phyloP scores from a whole-genome alignment of 164 flowering plant species.

The grape (Vitis vinifera) region DNA sequence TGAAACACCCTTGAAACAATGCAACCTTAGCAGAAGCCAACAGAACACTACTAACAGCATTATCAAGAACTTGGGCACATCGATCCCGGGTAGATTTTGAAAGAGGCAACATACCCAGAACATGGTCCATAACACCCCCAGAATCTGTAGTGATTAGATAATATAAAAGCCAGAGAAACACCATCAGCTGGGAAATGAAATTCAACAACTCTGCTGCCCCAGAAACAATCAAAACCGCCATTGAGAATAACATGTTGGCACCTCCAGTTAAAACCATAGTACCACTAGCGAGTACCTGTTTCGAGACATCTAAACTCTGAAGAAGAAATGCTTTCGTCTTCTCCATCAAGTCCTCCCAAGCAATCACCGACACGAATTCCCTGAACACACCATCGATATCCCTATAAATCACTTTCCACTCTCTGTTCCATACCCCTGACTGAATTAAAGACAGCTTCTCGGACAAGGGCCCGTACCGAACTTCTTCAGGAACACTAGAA shows the following conservation, averaged over 20 bases:
- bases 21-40: not conserved
- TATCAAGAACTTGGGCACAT: not conserved
- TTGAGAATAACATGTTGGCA: not conserved
- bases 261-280: not conserved
- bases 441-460: not conserved
- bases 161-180: not conserved
- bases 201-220: slow-evolving; percentile 1
- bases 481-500: not conserved
- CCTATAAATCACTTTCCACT: slow-evolving; percentile 2
- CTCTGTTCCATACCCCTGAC: not conserved
- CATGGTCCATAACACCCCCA: not conserved
- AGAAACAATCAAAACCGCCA: not conserved
- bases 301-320: not conserved
- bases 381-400: not conserved
- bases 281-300: not conserved
- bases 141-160: not conserved
- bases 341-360: not conserved
- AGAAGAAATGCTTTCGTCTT: not conserved
- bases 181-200: not conserved
- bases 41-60: slow-evolving; percentile 1
- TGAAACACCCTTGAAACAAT: not conserved
- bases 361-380: not conserved
- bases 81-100: not conserved
- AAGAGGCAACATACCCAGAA: not conserved
- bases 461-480: not conserved